Evolutionary conservation across 352 stramenopile genomes (phyloP), one percentile per base, ranked within the genome.

Genomic region (Peronospora farinosa): DNA sequence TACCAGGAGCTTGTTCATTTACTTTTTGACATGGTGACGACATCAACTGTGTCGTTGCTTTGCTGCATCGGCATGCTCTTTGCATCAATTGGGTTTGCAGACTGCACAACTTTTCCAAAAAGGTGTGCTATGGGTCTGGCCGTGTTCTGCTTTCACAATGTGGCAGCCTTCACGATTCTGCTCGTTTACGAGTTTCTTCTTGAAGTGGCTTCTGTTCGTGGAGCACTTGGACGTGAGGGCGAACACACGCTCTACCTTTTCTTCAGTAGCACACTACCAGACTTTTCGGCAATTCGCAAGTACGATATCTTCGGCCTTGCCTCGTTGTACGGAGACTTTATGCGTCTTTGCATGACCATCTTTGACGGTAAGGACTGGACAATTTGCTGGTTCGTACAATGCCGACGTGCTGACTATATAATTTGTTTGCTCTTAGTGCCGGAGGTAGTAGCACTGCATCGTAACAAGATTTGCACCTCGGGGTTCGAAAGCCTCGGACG

Each of bases 171-270:
- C 47, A 76, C 65, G 15, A 78, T 90, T 33, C 51, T 93, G 40
- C 66, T 93, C 27, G 57, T 86, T 21, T 93, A 87, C 30, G 82
- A 93, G 59, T 88, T 67, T 45, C 76, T 90, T 7, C 71, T 93
- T 37, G 78, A 88, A 57, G 65, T 87, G 15, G 78, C 82, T 28
- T 82, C 76, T 0, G 68, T 74, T 51, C 70, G 78, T 7, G 82
- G 78, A 0, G 64, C 72, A 3, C 63, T 91, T 0, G 82, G 76
- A 7, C 65, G 65, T 48, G 76, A 90, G 16, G 82, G 82, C 1
- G 58, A 76, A 39, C 60, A 91, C 58, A 84, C 81, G 31, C 65
- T 92, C 25, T 90, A 87, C 56, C 52, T 82, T 21, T 86, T 85
- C 54, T 88, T 92, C 51, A 84, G 70, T 43, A 73, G 70, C 15